Evolutionary conservation across 177 flowering plant species (phyloP).

Genomic region (Vitis hybrid): DNA sequence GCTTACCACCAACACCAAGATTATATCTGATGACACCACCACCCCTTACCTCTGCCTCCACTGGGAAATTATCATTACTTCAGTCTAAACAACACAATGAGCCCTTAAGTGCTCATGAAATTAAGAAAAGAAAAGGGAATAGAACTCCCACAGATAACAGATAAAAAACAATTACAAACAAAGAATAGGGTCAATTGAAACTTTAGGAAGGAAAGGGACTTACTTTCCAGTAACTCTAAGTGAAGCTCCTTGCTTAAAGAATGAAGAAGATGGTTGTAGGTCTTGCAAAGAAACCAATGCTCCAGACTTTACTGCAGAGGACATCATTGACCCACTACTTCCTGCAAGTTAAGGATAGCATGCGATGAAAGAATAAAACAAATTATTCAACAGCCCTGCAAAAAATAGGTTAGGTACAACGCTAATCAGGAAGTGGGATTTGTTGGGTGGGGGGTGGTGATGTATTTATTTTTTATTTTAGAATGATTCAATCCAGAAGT

Average conservation of each 20-base stretch:
- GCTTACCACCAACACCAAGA: no score
- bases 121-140: neutral
- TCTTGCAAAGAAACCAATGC: slow-evolving; percentile 59
- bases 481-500: no score
- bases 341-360: neutral
- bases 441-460: no score
- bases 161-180: neutral
- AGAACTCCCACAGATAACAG: neutral
- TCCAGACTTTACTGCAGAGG: slow-evolving; percentile 47
- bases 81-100: neutral
- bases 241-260: slow-evolving; percentile 67
- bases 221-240: slow-evolving; percentile 85
- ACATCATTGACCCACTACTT: slow-evolving; percentile 33
- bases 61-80: no score
- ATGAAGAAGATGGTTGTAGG: slow-evolving; percentile 52
- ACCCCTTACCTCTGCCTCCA: no score
- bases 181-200: neutral
- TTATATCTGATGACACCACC: no score
- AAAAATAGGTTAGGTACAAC: no score
- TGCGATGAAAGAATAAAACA: no score
- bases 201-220: slow-evolving; percentile 10
- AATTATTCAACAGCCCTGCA: no score
- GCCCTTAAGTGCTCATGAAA: neutral
- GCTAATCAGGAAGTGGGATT: no score
- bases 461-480: no score